Percentiles rank a stretch among this genome's conserved stretches.
phyloP scores from a whole-genome alignment of 495 filamentous ascomycete genomes.

The Saxophila tyrrhenica region DNA sequence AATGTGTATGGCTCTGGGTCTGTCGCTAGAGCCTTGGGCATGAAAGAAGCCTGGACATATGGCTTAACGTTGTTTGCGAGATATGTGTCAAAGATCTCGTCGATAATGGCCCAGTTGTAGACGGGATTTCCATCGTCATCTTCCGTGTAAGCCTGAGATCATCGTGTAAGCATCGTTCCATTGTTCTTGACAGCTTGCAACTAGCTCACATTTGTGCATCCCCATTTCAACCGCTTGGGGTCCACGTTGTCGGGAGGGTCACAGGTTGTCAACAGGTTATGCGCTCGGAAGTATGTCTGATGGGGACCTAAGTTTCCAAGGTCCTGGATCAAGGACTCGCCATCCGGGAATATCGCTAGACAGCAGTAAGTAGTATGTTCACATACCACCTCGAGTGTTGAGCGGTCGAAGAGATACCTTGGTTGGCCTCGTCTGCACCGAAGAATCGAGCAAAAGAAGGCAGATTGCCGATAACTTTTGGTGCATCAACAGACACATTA shows the following conservation, averaged over 20 bases:
- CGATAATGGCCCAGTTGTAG: conserved; percentile 20
- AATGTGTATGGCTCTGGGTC: conserved; percentile 17
- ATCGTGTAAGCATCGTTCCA: not conserved
- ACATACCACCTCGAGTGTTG: not conserved
- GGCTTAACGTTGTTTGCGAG: conserved; percentile 13
- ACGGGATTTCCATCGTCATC: conserved; percentile 10
- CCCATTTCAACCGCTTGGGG: conserved; percentile 12
- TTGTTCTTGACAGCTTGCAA: not conserved
- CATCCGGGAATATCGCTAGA: conserved; percentile 10
- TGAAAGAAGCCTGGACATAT: conserved; percentile 15
- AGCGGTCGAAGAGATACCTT: not conserved
- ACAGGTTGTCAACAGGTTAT: conserved; percentile 17
- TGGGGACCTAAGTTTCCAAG: conserved; percentile 14
- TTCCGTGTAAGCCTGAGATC: conserved; percentile 10
- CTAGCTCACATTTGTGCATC: conserved; percentile 9
- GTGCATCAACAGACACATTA: conserved; percentile 1
- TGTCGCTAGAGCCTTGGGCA: conserved; percentile 10
- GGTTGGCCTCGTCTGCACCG: conserved; percentile 4
- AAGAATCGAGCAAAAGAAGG: conserved; percentile 6
- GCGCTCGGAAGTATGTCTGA: conserved; percentile 18
- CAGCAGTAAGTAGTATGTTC: conserved; percentile 2
- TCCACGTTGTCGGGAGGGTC: conserved; percentile 2
- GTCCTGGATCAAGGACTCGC: conserved; percentile 8
- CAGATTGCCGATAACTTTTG: not conserved
- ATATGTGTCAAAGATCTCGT: conserved; percentile 18